These are phyloP conservation scores for Climacium dendroides DNA, from an alignment of 225 moss, liverwort and hornwort genomes.

Conservation along the genomic window DNA sequence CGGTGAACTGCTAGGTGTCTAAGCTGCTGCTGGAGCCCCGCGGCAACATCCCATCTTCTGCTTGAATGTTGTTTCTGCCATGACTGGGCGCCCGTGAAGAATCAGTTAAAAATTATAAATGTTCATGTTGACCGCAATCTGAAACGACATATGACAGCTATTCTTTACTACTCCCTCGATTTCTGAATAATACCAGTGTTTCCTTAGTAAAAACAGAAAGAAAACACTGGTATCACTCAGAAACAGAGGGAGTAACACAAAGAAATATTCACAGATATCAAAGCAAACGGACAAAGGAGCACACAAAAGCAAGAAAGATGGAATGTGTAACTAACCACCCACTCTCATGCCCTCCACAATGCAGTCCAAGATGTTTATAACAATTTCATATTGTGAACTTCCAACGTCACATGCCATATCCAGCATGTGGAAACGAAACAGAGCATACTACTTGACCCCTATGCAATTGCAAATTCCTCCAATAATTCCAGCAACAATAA, in stretches of 20 bases:
- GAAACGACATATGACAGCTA: background rate
- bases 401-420: slow-evolving; percentile 54
- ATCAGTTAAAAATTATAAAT: background rate
- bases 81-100: slow-evolving; percentile 8
- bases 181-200: no score
- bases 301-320: background rate
- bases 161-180: background rate
- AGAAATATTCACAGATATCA: background rate
- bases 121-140: background rate
- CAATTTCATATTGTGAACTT: slow-evolving; percentile 39
- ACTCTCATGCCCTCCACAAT: slow-evolving; percentile 53
- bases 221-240: no score
- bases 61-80: slow-evolving; percentile 1
- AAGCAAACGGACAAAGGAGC: background rate
- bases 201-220: no score
- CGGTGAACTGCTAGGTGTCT: slow-evolving; percentile 13
- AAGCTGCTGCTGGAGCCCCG: background rate
- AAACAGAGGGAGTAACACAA: background rate
- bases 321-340: slow-evolving; percentile 49
- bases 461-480: background rate
- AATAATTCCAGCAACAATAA: background rate
- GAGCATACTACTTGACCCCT: background rate
- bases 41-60: slow-evolving; percentile 13
- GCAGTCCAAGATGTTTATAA: slow-evolving; percentile 44
- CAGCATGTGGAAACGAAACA: background rate